Base-by-base conservation (phyloP, 768 basidiomycete species). In the Tricholoma matsutake region DNA sequence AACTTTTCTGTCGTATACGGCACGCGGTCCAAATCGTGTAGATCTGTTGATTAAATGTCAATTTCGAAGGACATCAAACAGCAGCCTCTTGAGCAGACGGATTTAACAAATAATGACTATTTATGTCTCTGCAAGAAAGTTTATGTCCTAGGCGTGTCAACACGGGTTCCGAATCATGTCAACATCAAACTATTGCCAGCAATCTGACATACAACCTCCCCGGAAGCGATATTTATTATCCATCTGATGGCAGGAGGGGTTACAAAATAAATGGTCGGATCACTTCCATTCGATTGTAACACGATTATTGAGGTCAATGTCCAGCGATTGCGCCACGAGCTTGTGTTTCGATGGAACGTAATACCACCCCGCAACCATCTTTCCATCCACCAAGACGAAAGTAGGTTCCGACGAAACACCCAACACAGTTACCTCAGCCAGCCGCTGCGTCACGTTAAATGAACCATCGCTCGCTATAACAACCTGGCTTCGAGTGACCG, bases 381-480 rank as follows among this genome's bases (percentile, higher is more conserved):
- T 63, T 14, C 79, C 79, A 57, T 80, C 71, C 35, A 85, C 56
- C 6, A 61, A 69, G 4, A 87, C 80, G 5, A 41, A 57, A 11
- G 51, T 64, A 4, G 86, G 85, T 28, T 70, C 71, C 43, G 60
- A 47, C n/a, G 68, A 60, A 6, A 83, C 80, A 0, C 88, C 89
- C 18, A 91, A 78, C 10, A 92, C 67, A 2, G 82, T 87, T 52
- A 91, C 69, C 20, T 76, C 75, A 56, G 77, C 72, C 57, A 92
- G 69, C 54, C 68, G 75, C 63, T 84, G 84, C 3, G 58, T 66
- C 10, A 89, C 70, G 2, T 72, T 53, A 72, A 80, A 88, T 11
- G 64, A 43, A 2, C 80, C 84, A 2, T 61, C 54, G 43, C 72
- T 74, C 35, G 61, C 63, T 31, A 88, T 76, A 0, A 58, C 57